phyloP scores from a whole-genome alignment of 441 rosid species.

The Capsella rubella region DNA sequence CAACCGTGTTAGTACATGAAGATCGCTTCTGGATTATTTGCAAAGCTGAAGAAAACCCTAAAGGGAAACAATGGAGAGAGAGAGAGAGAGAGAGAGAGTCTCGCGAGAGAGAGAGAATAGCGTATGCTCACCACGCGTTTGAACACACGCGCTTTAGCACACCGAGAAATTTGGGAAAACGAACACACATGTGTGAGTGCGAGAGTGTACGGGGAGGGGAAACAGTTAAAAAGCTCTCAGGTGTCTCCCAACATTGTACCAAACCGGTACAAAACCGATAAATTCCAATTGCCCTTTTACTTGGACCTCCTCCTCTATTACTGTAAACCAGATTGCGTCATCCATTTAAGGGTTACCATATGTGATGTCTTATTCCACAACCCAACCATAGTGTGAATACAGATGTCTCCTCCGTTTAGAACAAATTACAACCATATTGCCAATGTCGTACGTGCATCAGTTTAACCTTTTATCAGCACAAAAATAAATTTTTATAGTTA shows the following conservation, averaged over 20 bases:
- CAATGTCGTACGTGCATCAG: too few species aligned
- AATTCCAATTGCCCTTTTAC: background rate
- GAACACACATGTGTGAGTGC: background rate
- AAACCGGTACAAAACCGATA: conserved; percentile 23
- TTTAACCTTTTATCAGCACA: too few species aligned
- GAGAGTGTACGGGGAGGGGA: too few species aligned
- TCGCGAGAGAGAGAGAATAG: conserved; percentile 15
- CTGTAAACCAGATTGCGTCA: conserved; percentile 2
- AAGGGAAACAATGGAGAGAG: conserved; percentile 27
- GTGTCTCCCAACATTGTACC: conserved; percentile 12
- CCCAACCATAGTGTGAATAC: too few species aligned
- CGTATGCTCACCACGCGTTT: conserved; percentile 40
- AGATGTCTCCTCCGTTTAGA: too few species aligned
- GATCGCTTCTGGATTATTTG: conserved; percentile 7
- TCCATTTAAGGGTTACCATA: background rate
- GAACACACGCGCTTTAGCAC: conserved; percentile 11
- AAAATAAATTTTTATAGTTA: too few species aligned
- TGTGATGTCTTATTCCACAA: too few species aligned
- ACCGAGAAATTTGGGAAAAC: conserved; percentile 34
- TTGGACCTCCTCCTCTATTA: background rate
- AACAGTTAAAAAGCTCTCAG: background rate
- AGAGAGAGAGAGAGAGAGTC: conserved; percentile 11
- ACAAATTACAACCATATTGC: too few species aligned
- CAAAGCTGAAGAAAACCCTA: conserved; percentile 40
- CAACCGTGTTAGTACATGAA: conserved; percentile 25